A percentile compares a stretch with the other conserved stretches of the same genome.
phyloP scores from a whole-genome alignment of 208 protist genomes.

The Crithidia sp. region DNA sequence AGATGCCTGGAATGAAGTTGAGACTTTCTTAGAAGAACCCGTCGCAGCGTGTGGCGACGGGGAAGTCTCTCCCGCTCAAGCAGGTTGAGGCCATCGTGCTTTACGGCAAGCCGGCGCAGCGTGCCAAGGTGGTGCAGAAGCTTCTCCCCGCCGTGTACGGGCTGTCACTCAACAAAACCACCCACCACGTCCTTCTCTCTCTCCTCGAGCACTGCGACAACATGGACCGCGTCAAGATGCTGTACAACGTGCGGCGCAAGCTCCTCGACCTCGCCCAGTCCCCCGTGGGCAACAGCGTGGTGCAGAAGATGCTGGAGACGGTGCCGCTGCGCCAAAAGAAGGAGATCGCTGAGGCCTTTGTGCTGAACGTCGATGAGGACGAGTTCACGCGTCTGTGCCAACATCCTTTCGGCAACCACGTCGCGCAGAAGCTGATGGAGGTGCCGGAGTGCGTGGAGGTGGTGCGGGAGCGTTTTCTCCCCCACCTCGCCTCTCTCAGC shows the following conservation, averaged over 20 bases:
- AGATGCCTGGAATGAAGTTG: slow-evolving; percentile 76
- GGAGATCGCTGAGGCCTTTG: slow-evolving; percentile 86
- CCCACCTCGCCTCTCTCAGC: slow-evolving; percentile 42
- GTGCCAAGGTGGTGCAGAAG: slow-evolving; percentile 83
- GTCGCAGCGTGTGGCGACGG: slow-evolving; percentile 81
- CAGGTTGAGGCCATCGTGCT: slow-evolving; percentile 89
- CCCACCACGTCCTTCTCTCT: slow-evolving; percentile 79
- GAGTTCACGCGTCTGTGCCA: slow-evolving; percentile 78
- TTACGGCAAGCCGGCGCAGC: slow-evolving; percentile 85
- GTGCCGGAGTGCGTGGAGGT: slow-evolving; percentile 64
- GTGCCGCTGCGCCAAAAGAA: slow-evolving; percentile 72
- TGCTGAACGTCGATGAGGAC: slow-evolving; percentile 79
- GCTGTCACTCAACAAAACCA: slow-evolving; percentile 76
- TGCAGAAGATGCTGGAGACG: slow-evolving; percentile 83
- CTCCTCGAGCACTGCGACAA: slow-evolving; percentile 81
- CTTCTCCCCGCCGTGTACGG: slow-evolving; percentile 73
- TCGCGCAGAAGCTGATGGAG: slow-evolving; percentile 88
- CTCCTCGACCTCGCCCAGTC: slow-evolving; percentile 71
- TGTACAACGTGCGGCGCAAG: slow-evolving; percentile 85
- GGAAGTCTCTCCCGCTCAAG: slow-evolving; percentile 78
- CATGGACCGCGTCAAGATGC: slow-evolving; percentile 74
- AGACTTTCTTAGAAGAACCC: slow-evolving; percentile 91
- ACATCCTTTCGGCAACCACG: slow-evolving; percentile 87
- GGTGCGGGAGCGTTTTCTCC: slow-evolving; percentile 55
- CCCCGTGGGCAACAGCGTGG: slow-evolving; percentile 78